Evolutionary conservation across 129 eudicot species (phyloP), one percentile per base, ranked within the genome.

Genomic region (Flaveria brownii): DNA sequence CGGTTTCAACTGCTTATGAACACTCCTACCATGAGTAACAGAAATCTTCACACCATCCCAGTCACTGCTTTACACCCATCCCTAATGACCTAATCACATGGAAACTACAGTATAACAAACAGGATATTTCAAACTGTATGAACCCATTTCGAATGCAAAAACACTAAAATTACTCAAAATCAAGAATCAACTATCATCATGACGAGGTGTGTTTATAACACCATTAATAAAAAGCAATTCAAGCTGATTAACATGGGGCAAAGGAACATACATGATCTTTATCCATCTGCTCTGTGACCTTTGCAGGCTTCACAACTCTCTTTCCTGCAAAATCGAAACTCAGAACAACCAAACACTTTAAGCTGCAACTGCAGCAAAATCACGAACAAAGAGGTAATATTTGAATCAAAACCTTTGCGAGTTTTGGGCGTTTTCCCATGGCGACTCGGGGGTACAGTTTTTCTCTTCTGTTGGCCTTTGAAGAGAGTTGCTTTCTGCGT

Each of bases 391-490:
- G 45, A 71, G 28, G 1, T 6, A 2, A 47, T 30, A 33, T 49
- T 14, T 0, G 43, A n/a, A 51, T 50, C 0, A 3, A 57, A 69
- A 92, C 97, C 97, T 86, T 92, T 92, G 69, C 93, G 93, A 69
- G 82, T 89, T 49, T 68, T 66, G 63, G 84, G 68, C 63, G 79
- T 33, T 81, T 89, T 92, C 30, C 97, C 97, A 83, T 92, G 97
- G 77, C 97, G 96, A 63, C 87, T 92, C 3, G 91, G 90, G 70
- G 97, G 93, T 54, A 79, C 43, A 11, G 85, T n/a, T 86, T 92
- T 92, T 72, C 81, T 84, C 73, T 84, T 92, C 79, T 92, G 85
- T 45, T 89, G 91, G 62, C 97, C 97, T 70, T 92, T 92, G 85
- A 92, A 92, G 30, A 86, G 61, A 20, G 72, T 84, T 14, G 84